phyloP scores from a whole-genome alignment of 2,329 filamentous ascomycete species.

The Alternaria infectoria region DNA sequence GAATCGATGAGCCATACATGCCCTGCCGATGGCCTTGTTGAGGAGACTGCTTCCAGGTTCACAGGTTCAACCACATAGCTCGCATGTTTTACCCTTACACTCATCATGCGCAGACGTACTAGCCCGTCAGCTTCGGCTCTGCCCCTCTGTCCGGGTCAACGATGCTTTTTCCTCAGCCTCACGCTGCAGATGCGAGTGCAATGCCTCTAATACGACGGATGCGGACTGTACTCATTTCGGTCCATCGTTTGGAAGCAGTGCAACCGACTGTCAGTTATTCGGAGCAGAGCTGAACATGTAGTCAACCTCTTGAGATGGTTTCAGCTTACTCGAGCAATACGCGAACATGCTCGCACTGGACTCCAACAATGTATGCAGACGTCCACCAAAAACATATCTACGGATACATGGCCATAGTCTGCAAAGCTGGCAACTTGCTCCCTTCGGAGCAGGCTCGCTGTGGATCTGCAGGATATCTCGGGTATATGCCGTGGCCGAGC shows the following conservation, averaged over 20 bases:
- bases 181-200: constrained; percentile 1
- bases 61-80: not conserved
- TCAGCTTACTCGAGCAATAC: not conserved
- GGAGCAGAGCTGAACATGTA: constrained; percentile 4
- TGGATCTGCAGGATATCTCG: not conserved
- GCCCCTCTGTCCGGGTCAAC: not conserved
- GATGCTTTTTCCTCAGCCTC: constrained; percentile 1
- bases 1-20: not conserved
- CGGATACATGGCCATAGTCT: not conserved
- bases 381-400: not conserved
- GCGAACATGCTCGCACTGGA: not conserved
- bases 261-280: not conserved
- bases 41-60: not conserved
- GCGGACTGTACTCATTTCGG: not conserved
- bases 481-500: not conserved
- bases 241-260: not conserved
- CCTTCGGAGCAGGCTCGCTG: not conserved
- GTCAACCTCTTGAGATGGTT: not conserved
- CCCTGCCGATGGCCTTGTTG: constrained; percentile 4
- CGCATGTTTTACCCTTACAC: not conserved
- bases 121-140: not conserved
- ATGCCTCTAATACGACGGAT: not conserved
- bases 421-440: not conserved
- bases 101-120: not conserved
- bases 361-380: not conserved